These are phyloP conservation scores for Comarum palustre DNA, from an alignment of 306 rosid species.

Conservation along the genomic window DNA sequence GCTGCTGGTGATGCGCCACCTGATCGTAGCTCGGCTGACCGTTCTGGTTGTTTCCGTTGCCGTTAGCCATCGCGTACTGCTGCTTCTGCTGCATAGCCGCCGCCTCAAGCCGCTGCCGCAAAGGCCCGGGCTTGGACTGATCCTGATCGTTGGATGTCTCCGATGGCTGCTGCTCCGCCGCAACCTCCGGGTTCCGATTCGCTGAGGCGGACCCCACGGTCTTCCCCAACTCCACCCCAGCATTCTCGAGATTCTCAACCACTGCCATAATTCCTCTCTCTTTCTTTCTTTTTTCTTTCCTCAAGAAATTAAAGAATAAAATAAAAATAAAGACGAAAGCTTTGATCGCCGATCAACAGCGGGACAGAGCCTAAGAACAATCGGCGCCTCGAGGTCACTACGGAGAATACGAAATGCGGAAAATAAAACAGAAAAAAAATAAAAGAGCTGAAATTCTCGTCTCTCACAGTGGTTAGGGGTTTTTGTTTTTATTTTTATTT, in stretches of 20 bases:
- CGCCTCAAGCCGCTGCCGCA: constrained; percentile 24
- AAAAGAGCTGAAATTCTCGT: neutral
- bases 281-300: neutral
- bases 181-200: constrained; percentile 28
- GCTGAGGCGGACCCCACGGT: constrained; percentile 31
- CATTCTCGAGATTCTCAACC: constrained; percentile 41
- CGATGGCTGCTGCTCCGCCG: neutral
- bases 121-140: constrained; percentile 30
- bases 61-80: constrained; percentile 16
- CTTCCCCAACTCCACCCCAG: constrained; percentile 30
- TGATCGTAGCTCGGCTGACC: constrained; percentile 26
- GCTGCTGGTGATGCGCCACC: constrained; percentile 22
- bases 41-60: neutral
- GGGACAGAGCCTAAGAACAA: constrained; percentile 20
- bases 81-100: constrained; percentile 16
- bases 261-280: constrained; percentile 29
- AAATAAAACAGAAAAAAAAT: neutral
- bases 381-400: constrained; percentile 19
- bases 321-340: neutral
- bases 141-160: constrained; percentile 32
- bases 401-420: constrained; percentile 26
- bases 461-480: neutral
- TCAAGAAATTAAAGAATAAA: neutral
- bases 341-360: constrained; percentile 21
- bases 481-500: neutral